Conservation (phyloP, 306 rosid species). For the Benincasa hispida region DNA sequence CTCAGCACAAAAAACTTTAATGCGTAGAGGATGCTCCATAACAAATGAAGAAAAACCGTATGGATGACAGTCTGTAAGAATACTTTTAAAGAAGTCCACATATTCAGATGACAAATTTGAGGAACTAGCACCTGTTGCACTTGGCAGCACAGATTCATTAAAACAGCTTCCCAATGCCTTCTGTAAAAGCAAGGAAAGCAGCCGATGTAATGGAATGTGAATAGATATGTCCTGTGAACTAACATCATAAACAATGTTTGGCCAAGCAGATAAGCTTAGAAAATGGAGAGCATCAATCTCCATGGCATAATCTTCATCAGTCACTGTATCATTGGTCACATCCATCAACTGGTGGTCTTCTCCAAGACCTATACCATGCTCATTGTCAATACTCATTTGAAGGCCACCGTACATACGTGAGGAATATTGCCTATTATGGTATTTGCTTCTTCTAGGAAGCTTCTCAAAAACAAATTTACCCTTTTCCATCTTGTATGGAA, state of each 20-base stretch:
- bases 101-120: slow-evolving; percentile 25
- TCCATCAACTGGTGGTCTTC: slow-evolving; percentile 27
- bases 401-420: slow-evolving; percentile 15
- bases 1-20: slow-evolving; percentile 89
- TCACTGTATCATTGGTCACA: slow-evolving; percentile 25
- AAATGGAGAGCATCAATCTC: slow-evolving; percentile 40
- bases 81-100: slow-evolving; percentile 52
- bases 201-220: slow-evolving; percentile 81
- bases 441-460: slow-evolving; percentile 47
- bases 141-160: slow-evolving; percentile 35
- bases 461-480: slow-evolving; percentile 51
- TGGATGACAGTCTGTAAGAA: slow-evolving; percentile 76
- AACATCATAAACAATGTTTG: slow-evolving; percentile 68
- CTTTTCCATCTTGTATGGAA: slow-evolving; percentile 46
- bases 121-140: slow-evolving; percentile 25
- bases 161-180: slow-evolving; percentile 60
- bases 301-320: slow-evolving; percentile 49
- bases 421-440: slow-evolving; percentile 30
- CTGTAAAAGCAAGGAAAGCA: slow-evolving; percentile 76
- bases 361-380: slow-evolving; percentile 19
- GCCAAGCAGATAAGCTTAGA: slow-evolving; percentile 76
- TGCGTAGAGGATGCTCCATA: slow-evolving; percentile 95
- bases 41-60: slow-evolving; percentile 78
- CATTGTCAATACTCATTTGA: slow-evolving; percentile 16
- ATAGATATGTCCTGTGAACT: slow-evolving; percentile 75